Conservation (phyloP, 331 rosid genomes). For the Rhamnella rubrinervis region DNA sequence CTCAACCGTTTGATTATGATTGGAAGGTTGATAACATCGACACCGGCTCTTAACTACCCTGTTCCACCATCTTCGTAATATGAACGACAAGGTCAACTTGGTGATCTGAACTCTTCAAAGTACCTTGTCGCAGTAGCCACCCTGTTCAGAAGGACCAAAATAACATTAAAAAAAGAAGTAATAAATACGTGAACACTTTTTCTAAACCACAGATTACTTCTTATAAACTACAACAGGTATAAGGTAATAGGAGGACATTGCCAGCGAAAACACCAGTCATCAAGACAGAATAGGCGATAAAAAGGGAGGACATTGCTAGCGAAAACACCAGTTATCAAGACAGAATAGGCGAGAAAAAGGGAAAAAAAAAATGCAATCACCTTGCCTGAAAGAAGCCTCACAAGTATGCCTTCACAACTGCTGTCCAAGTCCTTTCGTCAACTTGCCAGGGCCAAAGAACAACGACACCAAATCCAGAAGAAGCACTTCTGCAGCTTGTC, state of each 20-base stretch:
- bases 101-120: not conserved
- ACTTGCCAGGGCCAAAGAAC: constrained; percentile 32
- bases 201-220: not conserved
- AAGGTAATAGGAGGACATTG: constrained; percentile 12
- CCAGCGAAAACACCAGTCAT: not conserved
- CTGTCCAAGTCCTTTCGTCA: constrained; percentile 53
- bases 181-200: not conserved
- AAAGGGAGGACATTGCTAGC: constrained; percentile 9
- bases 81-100: constrained; percentile 37
- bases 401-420: constrained; percentile 53
- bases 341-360: not conserved
- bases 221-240: not conserved
- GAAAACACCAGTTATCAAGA: not conserved
- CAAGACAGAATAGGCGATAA: constrained; percentile 2
- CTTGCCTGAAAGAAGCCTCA: constrained; percentile 48
- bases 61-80: constrained; percentile 19
- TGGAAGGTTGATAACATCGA: not conserved
- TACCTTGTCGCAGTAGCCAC: constrained; percentile 13
- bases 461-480: constrained; percentile 33
- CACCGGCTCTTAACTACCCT: not conserved
- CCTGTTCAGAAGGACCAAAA: not conserved
- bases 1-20: not conserved
- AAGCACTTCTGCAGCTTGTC: constrained; percentile 56
- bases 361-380: constrained; percentile 40
- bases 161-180: constrained; percentile 7